phyloP scores from a whole-genome alignment of 2,329 filamentous ascomycete genomes.

The Sarocladium brachiariae region DNA sequence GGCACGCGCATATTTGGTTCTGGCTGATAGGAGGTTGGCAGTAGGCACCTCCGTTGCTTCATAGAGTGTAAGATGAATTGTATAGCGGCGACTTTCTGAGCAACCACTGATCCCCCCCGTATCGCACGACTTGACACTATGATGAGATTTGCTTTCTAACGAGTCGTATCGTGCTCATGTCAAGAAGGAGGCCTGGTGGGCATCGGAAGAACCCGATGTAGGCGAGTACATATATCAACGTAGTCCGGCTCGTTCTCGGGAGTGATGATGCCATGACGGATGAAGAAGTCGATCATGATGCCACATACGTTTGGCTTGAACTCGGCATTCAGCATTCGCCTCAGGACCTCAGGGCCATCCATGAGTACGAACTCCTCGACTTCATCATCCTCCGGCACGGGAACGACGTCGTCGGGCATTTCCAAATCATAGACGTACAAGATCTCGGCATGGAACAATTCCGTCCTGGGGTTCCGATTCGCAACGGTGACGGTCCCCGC shows the following conservation, averaged over 20 bases:
- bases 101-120: neutral
- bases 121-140: no score
- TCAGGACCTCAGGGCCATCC: conserved; percentile 51
- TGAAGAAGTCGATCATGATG: conserved; percentile 74
- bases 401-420: conserved; percentile 49
- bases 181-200: conserved; percentile 18
- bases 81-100: conserved; percentile 1
- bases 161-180: neutral
- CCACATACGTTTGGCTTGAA: conserved; percentile 83
- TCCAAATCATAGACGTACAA: conserved; percentile 72
- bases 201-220: conserved; percentile 38
- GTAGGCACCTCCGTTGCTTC: conserved; percentile 8
- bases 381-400: conserved; percentile 67
- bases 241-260: conserved; percentile 66
- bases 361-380: conserved; percentile 69
- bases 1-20: neutral
- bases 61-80: conserved; percentile 10
- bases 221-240: conserved; percentile 52
- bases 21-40: conserved; percentile 10
- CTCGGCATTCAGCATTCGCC: conserved; percentile 56
- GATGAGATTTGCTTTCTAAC: neutral
- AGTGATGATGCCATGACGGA: conserved; percentile 71
- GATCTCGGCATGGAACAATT: conserved; percentile 30
- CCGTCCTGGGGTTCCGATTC: conserved; percentile 21
- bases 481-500: conserved; percentile 29